A percentile compares a stretch with the other conserved stretches of the same genome.
Evolutionary conservation across 2,329 filamentous ascomycete genomes (phyloP).

Genomic region (Coniochaeta prunicola): DNA sequence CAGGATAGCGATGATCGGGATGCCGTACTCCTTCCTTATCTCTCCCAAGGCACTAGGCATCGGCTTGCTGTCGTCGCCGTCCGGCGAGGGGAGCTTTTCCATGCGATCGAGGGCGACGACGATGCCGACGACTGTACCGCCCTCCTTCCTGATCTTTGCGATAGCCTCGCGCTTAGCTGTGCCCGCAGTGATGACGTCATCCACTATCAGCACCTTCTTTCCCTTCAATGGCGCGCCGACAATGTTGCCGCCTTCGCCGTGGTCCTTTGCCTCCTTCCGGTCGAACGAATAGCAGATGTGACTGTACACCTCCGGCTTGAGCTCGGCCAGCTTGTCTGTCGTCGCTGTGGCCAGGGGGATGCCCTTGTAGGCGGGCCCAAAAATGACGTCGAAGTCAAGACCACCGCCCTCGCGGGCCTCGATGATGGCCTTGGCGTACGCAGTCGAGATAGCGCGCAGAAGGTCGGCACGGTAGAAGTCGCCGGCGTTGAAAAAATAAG

Average conservation of each 20-base stretch:
- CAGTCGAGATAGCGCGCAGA: conserved; percentile 68
- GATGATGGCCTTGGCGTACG: conserved; percentile 66
- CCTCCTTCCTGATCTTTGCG: conserved; percentile 77
- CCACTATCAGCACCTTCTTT: conserved; percentile 81
- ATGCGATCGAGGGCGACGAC: conserved; percentile 82
- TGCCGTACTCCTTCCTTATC: conserved; percentile 72
- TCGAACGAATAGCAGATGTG: conserved; percentile 82
- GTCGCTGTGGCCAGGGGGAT: conserved; percentile 82
- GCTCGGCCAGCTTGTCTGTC: conserved; percentile 64
- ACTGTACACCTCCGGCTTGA: conserved; percentile 60
- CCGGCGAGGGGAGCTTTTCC: conserved; percentile 66
- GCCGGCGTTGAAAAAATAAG: conserved; percentile 97
- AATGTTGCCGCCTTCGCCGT: conserved; percentile 90
- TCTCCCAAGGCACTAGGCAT: conserved; percentile 79
- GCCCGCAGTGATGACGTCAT: conserved; percentile 94
- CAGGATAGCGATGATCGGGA: conserved; percentile 78
- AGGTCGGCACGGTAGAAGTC: conserved; percentile 79
- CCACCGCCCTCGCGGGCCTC: conserved; percentile 31
- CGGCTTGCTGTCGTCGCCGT: conserved; percentile 59
- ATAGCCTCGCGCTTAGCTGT: conserved; percentile 92
- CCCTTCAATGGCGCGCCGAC: conserved; percentile 81
- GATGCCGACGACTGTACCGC: conserved; percentile 78
- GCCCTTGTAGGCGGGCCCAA: conserved; percentile 94
- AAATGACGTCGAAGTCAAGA: conserved; percentile 73
- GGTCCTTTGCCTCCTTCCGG: conserved; percentile 92